These are phyloP conservation scores for Suhomyces taliae DNA, from an alignment of 1,139 yeast genomes.

Conservation along the genomic window DNA sequence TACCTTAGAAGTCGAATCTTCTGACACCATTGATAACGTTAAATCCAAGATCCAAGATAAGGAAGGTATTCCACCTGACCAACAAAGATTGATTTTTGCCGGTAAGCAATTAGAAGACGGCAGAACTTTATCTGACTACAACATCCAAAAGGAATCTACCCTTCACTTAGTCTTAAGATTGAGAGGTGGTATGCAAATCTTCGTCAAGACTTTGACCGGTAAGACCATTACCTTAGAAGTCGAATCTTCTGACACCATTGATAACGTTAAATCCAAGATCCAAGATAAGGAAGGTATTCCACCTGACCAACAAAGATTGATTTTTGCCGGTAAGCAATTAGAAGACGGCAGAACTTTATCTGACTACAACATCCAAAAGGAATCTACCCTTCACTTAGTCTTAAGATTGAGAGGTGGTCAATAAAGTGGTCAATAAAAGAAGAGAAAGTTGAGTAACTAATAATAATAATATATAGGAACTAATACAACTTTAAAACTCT, in stretches of 20 bases:
- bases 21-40: slow-evolving; percentile 70
- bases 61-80: slow-evolving; percentile 56
- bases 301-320: slow-evolving; percentile 92
- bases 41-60: slow-evolving; percentile 55
- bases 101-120: slow-evolving; percentile 68
- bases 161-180: slow-evolving; percentile 31
- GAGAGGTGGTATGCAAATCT: slow-evolving; percentile 35
- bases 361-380: slow-evolving; percentile 94
- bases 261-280: slow-evolving; percentile 90
- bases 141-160: slow-evolving; percentile 67
- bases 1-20: slow-evolving; percentile 68
- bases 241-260: slow-evolving; percentile 92
- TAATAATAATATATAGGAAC: neutral
- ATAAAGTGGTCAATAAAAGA: no score
- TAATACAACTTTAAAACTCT: slow-evolving; percentile 1
- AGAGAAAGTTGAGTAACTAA: neutral
- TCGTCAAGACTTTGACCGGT: slow-evolving; percentile 85
- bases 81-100: slow-evolving; percentile 56
- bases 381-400: slow-evolving; percentile 84
- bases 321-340: slow-evolving; percentile 92
- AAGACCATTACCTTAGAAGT: slow-evolving; percentile 93
- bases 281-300: slow-evolving; percentile 96
- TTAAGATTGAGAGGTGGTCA: slow-evolving; percentile 90
- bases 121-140: slow-evolving; percentile 63
- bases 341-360: slow-evolving; percentile 92